Base-by-base conservation (phyloP, 352 stramenopile species). In the Globisporangium cystogenes region DNA sequence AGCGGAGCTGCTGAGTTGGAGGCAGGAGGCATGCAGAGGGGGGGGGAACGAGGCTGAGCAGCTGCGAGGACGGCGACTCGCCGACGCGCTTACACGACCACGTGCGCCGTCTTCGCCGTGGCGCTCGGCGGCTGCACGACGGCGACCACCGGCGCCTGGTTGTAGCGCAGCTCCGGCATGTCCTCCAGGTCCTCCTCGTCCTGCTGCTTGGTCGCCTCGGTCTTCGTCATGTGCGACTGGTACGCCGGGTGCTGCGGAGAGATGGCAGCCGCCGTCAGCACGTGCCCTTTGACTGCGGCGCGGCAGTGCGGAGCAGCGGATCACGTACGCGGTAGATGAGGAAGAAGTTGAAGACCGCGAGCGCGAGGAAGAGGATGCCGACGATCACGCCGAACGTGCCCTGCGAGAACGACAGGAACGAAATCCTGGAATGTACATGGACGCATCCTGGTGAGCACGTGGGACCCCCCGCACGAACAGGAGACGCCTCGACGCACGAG, bases 271-370 rank as follows among this genome's bases (percentile, higher is more conserved):
- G 47, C 46, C 48, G 58, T 62, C 35, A 40, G 43, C 26, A 29
- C 26, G 26, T 6, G 26, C 3, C 5, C 26, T 29, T 5, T 29
- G 26, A 29, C 26, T 29, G 27, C 31, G 53, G n/a, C 45, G 31
- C 18, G 12, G 3, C 5, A n/a, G n/a, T n/a, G n/a, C n/a, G n/a
- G n/a, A n/a, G n/a, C n/a, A n/a, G n/a, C n/a, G n/a, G n/a, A n/a
- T n/a, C 7, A 69, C 72, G 54, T 86, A 93, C 82, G 60, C 72
- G 68, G 51, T 78, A 57, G 60, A 93, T 93, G 56, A 93, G 70
- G 71, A 93, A 93, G 65, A 91, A 93, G 70, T 93, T 93, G 59
- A 93, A 91, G 2, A 87, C 59, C 23, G 80, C 80, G 33, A 93
- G 56, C 35, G 86, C 52, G 43, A 93, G 70, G 63, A 93, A 89